Base-by-base conservation (phyloP, 139 green algal species). In the Ettlia oleoabundans region DNA sequence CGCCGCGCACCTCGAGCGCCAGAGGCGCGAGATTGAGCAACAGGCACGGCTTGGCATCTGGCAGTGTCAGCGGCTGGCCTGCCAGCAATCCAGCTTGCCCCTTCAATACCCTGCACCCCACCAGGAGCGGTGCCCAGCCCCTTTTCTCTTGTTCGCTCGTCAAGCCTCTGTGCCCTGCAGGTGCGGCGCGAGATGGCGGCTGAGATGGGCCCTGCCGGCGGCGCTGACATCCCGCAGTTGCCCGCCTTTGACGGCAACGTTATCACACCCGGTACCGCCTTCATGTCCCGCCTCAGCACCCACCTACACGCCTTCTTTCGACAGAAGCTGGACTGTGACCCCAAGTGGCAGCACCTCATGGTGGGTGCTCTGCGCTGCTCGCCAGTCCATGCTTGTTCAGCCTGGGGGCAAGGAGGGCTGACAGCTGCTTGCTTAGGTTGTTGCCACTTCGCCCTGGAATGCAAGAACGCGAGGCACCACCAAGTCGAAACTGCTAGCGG, bases 241-340 rank as follows among this genome's bases (percentile, higher is more conserved):
- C 81, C 80, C 42, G 61, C 41, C 35, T 96, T 96, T 61, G 93
- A 98, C 86, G 86, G 84, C 74, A 98, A 98, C 84, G 89, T 95
- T 38, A 98, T 98, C 85, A 97, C 94, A 1, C 94, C 94, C 0
- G 93, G 93, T 65, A 96, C 93, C 18, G 84, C 85, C 66, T 97
- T 97, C 90, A 97, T 97, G 93, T 55, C 72, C n/a, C 66, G 85
- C 35, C 85, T 97, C 43, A 77, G 80, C 10, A 53, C 81, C 1
- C 89, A 88, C 47, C 90, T 97, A 73, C 90, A 90, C 61, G 86
- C 87, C 10, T 95, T 94, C 80, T 69, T 96, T 26, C 77, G 88
- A 22, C 28, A 79, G 51, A 83, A 93, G 75, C 76, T 95, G 40
- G 91, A 86, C 28, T 70, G 64, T 26, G 88, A 96, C 76, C 85